phyloP scores from a whole-genome alignment of 2,329 filamentous ascomycete species.

The Claviceps digitariae region DNA sequence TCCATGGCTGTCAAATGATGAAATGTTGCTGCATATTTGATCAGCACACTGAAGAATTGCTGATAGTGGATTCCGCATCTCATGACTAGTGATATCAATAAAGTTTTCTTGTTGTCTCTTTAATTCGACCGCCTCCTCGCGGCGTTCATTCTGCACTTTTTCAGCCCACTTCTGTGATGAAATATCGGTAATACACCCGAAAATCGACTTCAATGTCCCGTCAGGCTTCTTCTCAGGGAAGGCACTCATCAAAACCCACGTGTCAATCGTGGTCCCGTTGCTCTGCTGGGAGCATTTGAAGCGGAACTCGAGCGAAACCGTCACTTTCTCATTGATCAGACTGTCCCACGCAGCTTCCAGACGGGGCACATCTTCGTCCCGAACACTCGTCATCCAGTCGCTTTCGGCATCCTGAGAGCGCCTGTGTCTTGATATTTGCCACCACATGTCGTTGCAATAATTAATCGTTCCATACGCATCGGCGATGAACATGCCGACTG shows the following conservation, averaged over 20 bases:
- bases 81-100: constrained; percentile 61
- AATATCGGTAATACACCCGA: constrained; percentile 75
- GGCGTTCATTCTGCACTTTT: constrained; percentile 61
- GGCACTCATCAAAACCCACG: constrained; percentile 65
- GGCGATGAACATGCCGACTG: constrained; percentile 78
- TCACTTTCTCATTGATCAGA: constrained; percentile 45
- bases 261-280: constrained; percentile 48
- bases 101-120: constrained; percentile 62
- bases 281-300: constrained; percentile 56
- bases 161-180: constrained; percentile 77
- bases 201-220: constrained; percentile 58
- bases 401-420: constrained; percentile 44
- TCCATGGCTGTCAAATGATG: constrained; percentile 24
- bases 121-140: constrained; percentile 68
- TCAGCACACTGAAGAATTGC: constrained; percentile 66
- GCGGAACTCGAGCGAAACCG: constrained; percentile 59
- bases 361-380: constrained; percentile 47
- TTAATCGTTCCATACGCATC: constrained; percentile 55
- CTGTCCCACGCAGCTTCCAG: constrained; percentile 49
- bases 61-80: constrained; percentile 64
- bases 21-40: constrained; percentile 46
- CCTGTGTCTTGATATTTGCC: constrained; percentile 55
- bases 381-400: constrained; percentile 60
- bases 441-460: constrained; percentile 73
- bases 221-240: constrained; percentile 56